Base-by-base conservation (phyloP, 1,139 yeast genomes). In the Geotrichum restrictum region DNA sequence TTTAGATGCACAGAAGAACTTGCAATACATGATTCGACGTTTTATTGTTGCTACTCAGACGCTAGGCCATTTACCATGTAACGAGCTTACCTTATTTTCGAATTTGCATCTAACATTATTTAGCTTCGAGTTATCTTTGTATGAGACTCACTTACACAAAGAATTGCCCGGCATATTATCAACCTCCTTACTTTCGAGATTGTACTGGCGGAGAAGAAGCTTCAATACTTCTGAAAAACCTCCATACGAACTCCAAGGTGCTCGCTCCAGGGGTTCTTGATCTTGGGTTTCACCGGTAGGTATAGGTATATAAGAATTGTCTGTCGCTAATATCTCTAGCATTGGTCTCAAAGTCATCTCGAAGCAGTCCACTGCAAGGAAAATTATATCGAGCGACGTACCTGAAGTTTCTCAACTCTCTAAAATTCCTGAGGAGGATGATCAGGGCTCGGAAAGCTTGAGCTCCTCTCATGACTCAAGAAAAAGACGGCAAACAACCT, bases 171-270 rank as follows among this genome's bases (percentile, higher is more conserved):
- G 19, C 21, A 3, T 33, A 47, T 24, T 54, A 54, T 42, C 54
- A 54, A 42, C 56, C 56, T 13, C 56, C 54, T 5, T 43, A 45
- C 19, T 54, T 54, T 41, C 48, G 45, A 19, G 54, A 51, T 41
- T 51, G 56, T 37, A 47, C 52, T 13, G 47, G 47, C 16, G 42
- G 27, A 16, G 43, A 31, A 8, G 10, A 18, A n/a, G 46, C 42
- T 31, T 32, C 31, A n/a, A 38, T 14, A 2, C 38, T 50, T 1
- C 43, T 50, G 37, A 39, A n/a, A 27, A 45, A 34, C 31, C 39
- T 50, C 7, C 10, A 21, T 3, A n/a, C 21, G 13, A 22, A 19
- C 22, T 42, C 49, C 1, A 47, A 44, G 31, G 32, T 43, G 4
- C 19, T 47, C 33, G 19, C 42, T 3, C 51, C 54, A n/a, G 54